Conservation (phyloP, 2,329 filamentous ascomycete species). For the Trichophaea hybrida region DNA sequence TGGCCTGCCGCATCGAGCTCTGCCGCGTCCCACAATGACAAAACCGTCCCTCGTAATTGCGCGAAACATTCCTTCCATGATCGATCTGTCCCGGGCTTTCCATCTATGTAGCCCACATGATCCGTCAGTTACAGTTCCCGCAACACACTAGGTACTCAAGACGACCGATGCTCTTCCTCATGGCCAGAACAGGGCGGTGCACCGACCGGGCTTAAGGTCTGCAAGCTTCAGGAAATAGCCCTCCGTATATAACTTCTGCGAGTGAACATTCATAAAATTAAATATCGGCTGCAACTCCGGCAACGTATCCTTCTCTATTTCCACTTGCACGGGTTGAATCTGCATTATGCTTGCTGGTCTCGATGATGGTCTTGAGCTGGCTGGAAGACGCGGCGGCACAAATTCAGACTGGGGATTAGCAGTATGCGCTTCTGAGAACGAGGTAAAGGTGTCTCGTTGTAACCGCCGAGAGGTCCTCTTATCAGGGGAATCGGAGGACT, state of each 20-base stretch:
- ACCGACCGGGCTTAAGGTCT: constrained; percentile 80
- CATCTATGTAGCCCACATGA: constrained; percentile 43
- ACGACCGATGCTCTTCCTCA: background rate
- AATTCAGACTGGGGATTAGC: constrained; percentile 21
- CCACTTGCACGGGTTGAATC: constrained; percentile 74
- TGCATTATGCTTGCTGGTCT: constrained; percentile 76
- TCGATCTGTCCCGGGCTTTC: constrained; percentile 68
- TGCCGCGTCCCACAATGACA: constrained; percentile 90
- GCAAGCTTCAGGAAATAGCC: constrained; percentile 95
- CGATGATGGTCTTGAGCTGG: background rate
- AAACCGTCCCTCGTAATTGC: constrained; percentile 83
- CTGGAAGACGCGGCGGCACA: constrained; percentile 12
- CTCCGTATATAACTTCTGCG: constrained; percentile 93
- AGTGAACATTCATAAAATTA: constrained; percentile 82
- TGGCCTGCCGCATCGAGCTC: constrained; percentile 75
- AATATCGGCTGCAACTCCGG: constrained; percentile 93
- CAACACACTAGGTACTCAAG: too few species aligned
- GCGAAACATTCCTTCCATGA: constrained; percentile 96
- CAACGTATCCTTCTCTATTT: constrained; percentile 64
- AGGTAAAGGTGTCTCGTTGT: constrained; percentile 20
- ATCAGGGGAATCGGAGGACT: constrained; percentile 4
- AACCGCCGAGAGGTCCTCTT: constrained; percentile 10
- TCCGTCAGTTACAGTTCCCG: too few species aligned
- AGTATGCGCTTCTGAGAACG: constrained; percentile 19
- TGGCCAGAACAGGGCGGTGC: background rate